Evolutionary conservation across 225 moss, liverwort and hornwort genomes (phyloP), one percentile per base, ranked within the genome.

Genomic region (Pseudoscleropodium purum): DNA sequence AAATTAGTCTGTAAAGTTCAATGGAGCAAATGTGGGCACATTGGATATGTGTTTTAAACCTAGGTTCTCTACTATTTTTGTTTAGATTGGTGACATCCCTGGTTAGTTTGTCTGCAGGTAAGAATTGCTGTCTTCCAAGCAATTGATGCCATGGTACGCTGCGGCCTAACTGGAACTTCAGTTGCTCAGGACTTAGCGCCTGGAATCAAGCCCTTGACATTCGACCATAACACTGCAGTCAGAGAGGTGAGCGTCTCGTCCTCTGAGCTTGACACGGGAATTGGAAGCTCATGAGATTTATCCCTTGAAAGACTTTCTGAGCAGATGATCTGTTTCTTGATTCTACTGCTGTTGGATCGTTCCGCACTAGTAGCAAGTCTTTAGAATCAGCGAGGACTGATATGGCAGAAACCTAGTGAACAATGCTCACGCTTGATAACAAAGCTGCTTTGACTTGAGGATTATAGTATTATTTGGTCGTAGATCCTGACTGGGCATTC

Each of bases 171-270:
- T 90, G 85, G 93, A 63, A 93, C 90, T 70, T 90, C 91, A 86
- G 84, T 96, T 37, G 93, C 95, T 63, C 91, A 94, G 75, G 89
- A 92, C 34, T 86, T 98, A 79, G 95, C 93, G 57, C 95, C 96
- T 86, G 95, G 95, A 88, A 94, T 94, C 64, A 98, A 96, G 87
- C 91, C 94, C 57, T 91, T 95, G 90, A 95, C 96, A 82, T 97
- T 97, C 70, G 98, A 98, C 90, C 96, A 96, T 67, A 89, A 90
- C 60, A 92, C 89, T 52, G 92, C 83, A 72, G 93, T 97, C n/a
- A 89, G 97, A 92, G 94, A 90, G 92, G 98, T 91, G 63, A 89
- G 36, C n/a, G 15, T 66, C 47, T 72, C 49, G 66, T 54, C 45
- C 18, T 79, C 45, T 60, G 43, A 84, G 36, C 49, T 68, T 34